Evolutionary conservation across 2,329 filamentous ascomycete species (phyloP), one percentile per base, ranked within the genome.

Genomic region (Ceratocystis lukuohia): DNA sequence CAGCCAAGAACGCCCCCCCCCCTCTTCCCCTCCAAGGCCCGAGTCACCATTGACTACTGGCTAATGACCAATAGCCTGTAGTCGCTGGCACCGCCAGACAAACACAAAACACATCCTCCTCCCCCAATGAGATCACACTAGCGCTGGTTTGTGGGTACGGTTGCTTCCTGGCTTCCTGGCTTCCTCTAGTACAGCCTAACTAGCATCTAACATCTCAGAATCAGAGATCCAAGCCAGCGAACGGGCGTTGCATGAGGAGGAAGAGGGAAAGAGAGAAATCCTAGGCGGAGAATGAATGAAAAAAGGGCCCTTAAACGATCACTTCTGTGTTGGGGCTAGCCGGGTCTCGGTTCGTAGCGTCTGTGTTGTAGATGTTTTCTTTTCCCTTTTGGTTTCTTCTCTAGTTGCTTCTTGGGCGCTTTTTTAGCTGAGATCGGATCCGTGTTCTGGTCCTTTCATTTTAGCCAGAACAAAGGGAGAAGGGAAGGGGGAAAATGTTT

Each of bases 381-480:
- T 30, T 28, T 57, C 5, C 12, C 30, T 28, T 17, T 28, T n/a
- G 25, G 25, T 15, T 28, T 50, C 17, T n/a, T 22, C 22, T 22
- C 22, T 50, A n/a, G 46, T n/a, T 50, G 6, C 46, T n/a, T n/a
- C 7, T 22, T n/a, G 6, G 22, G 48, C 10, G n/a, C 10, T 1
- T 25, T 50, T 50, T 10, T 57, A 57, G 53, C 10, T 57, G 22
- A 17, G 53, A 57, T 57, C 15, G 15, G 53, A 57, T 28, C 48
- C 48, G 48, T 50, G 48, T 57, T 57, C 22, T n/a, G 28, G 53
- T 57, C 53, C 53, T 57, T 57, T 57, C 53, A 57, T 57, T 57
- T 57, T 17, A 57, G 3, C 5, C 25, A 57, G 28, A 57, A 33
- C 53, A 57, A 57, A 57, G 53, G 22, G 30, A 22, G 28, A 30